Evolutionary conservation across 148 eudicot species (phyloP).

Genomic region (Heliosperma pusillum): DNA sequence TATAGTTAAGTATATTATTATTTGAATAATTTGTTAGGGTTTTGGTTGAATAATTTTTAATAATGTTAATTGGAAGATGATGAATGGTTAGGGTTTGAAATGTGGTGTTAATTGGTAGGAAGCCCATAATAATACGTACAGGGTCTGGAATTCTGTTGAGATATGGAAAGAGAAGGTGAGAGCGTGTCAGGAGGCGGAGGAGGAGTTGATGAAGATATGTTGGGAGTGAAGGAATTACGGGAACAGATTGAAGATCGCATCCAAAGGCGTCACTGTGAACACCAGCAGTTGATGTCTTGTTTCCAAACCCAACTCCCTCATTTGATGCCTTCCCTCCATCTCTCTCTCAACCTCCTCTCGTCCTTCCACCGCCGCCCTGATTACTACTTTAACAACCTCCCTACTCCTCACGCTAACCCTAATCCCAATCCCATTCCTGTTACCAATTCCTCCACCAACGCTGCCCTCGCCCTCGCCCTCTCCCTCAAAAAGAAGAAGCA

Average conservation of each 20-base stretch:
- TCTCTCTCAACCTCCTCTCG: conserved; percentile 65
- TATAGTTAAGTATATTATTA: too few species aligned
- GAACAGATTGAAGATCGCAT: not conserved
- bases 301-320: conserved; percentile 75
- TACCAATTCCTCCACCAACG: not conserved
- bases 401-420: conserved; percentile 28
- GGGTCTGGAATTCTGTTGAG: too few species aligned
- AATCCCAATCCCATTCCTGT: not conserved
- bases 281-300: conserved; percentile 57
- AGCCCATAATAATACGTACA: too few species aligned
- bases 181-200: not conserved
- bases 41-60: too few species aligned
- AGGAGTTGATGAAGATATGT: not conserved
- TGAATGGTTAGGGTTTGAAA: too few species aligned
- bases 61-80: too few species aligned
- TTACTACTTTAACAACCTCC: not conserved
- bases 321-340: conserved; percentile 67
- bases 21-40: too few species aligned
- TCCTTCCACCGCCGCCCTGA: conserved; percentile 48
- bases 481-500: conserved; percentile 15
- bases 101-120: too few species aligned
- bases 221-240: not conserved
- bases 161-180: not conserved
- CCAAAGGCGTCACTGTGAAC: conserved; percentile 40
- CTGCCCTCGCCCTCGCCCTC: conserved; percentile 18